phyloP scores from a whole-genome alignment of 225 moss, liverwort and hornwort genomes.

The Physcomitrium patens region DNA sequence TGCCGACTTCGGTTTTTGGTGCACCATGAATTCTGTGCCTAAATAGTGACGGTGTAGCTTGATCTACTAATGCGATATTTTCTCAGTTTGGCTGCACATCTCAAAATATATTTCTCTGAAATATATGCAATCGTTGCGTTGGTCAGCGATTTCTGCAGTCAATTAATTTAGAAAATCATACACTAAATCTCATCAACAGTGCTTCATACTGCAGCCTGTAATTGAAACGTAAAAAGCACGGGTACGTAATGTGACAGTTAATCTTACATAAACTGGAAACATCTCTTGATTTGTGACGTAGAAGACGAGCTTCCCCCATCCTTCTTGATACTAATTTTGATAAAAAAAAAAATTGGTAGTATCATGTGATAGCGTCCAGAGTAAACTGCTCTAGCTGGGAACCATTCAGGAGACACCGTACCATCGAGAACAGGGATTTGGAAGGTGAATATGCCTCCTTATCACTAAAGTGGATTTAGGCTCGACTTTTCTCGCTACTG shows the following conservation, averaged over 20 bases:
- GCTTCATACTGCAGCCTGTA: neutral
- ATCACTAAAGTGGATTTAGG: conserved; percentile 29
- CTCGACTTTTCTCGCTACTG: conserved; percentile 6
- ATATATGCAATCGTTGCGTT: neutral
- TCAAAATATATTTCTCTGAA: neutral
- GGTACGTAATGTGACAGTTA: neutral
- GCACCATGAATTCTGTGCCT: neutral
- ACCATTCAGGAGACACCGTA: conserved; percentile 9
- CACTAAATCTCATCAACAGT: neutral
- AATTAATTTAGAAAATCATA: neutral
- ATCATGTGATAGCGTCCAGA: conserved; percentile 9
- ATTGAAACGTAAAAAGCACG: neutral
- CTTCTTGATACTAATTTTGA: no score
- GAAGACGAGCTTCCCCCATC: no score
- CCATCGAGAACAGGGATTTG: conserved; percentile 25
- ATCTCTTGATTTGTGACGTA: no score
- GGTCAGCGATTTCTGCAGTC: neutral
- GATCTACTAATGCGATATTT: neutral
- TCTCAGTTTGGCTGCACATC: neutral
- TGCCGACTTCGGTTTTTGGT: neutral
- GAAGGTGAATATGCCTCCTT: conserved; percentile 44
- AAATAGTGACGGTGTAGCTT: neutral
- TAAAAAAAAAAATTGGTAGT: neutral
- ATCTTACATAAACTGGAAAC: neutral
- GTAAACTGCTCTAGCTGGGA: conserved; percentile 24